phyloP scores from a whole-genome alignment of 2,329 filamentous ascomycete species.

The Diaporthe sp. region DNA sequence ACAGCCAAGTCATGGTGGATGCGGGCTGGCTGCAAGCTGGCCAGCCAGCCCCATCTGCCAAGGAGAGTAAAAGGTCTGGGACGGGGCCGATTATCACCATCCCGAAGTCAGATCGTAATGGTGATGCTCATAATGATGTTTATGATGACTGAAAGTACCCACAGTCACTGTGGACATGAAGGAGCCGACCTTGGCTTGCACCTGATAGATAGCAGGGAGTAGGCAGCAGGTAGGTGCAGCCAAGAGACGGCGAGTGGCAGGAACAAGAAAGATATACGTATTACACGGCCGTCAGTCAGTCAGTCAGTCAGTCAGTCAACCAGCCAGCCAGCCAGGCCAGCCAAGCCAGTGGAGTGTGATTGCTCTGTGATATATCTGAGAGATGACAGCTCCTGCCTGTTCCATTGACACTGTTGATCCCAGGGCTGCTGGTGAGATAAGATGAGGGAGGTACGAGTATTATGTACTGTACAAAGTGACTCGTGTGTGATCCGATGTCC shows the following conservation, averaged over 20 bases:
- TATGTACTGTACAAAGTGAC: not conserved
- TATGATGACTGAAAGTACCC: not conserved
- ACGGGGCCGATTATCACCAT: not conserved
- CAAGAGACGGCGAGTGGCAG: not conserved
- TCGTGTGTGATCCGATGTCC: not conserved
- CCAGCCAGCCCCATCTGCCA: not conserved
- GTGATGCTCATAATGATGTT: slow-evolving; percentile 2
- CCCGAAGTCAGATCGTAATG: not conserved
- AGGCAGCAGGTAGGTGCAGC: not conserved
- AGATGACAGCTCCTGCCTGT: not conserved
- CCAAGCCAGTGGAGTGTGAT: not conserved
- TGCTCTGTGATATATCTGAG: not conserved
- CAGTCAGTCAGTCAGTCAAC: not conserved
- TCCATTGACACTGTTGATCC: slow-evolving; percentile 1
- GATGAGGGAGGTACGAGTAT: not conserved
- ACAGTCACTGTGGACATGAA: not conserved
- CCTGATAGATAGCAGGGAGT: not conserved
- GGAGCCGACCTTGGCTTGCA: not conserved
- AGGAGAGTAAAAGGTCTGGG: not conserved
- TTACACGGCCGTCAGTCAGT: not conserved
- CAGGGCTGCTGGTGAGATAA: not conserved
- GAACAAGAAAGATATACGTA: not conserved
- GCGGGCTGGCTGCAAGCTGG: not conserved
- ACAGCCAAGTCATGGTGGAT: slow-evolving; percentile 17
- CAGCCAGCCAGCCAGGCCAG: not conserved